Conservation (phyloP, 495 filamentous ascomycete species). For the Lepraria neglecta region DNA sequence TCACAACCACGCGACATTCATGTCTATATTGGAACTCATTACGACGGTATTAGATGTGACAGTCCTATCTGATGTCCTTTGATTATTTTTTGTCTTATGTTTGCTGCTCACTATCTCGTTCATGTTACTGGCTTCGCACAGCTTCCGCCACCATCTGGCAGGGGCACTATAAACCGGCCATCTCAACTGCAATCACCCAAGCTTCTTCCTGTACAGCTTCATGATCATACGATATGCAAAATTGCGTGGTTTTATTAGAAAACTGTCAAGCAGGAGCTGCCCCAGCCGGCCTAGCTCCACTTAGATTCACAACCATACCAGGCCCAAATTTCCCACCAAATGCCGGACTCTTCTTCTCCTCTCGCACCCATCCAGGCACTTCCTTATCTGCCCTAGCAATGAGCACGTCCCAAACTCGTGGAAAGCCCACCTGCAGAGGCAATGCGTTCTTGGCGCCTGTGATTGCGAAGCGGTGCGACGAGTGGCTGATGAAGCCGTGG, state of each 20-base stretch:
- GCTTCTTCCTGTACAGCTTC: neutral
- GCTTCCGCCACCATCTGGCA: no score
- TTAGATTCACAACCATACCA: conserved; percentile 48
- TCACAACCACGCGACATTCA: no score
- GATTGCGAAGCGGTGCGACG: conserved; percentile 69
- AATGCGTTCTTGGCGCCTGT: conserved; percentile 64
- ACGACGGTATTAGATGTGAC: no score
- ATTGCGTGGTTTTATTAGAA: neutral
- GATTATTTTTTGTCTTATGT: no score
- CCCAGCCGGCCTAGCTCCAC: conserved; percentile 48
- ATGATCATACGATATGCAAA: neutral
- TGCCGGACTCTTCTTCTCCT: conserved; percentile 24
- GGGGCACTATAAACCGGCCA: no score
- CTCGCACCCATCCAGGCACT: conserved; percentile 54
- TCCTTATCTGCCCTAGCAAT: conserved; percentile 38
- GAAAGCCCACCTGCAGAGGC: conserved; percentile 57
- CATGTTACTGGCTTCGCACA: no score
- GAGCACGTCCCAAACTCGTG: conserved; percentile 55
- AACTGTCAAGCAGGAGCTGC: conserved; percentile 16
- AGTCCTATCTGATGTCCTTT: no score
- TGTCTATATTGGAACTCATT: no score
- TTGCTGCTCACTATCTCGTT: no score
- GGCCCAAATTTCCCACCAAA: conserved; percentile 33
- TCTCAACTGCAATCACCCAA: neutral
- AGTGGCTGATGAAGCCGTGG: conserved; percentile 77